phyloP scores from a whole-genome alignment of 1,139 yeast species.

The Blastobotrys raffinosifermentans region DNA sequence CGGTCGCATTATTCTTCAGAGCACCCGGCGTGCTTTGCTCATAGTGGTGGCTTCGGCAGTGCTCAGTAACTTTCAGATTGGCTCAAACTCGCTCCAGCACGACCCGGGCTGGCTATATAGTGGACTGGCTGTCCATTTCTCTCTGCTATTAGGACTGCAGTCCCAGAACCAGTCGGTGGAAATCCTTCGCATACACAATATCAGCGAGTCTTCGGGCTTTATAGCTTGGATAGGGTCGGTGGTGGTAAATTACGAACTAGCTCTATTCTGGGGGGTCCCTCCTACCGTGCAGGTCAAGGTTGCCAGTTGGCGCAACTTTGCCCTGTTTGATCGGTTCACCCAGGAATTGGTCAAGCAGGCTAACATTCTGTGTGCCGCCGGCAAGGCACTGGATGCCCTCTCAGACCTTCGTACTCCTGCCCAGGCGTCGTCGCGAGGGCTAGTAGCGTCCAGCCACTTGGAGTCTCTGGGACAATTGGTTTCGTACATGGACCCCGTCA shows the following conservation, averaged over 20 bases:
- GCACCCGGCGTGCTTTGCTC: neutral
- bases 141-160: slow-evolving; percentile 1
- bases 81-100: neutral
- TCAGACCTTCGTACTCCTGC: slow-evolving; percentile 1
- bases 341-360: slow-evolving; percentile 1
- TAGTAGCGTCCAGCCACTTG: neutral
- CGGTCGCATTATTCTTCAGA: neutral
- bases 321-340: neutral
- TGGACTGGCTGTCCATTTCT: neutral
- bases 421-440: neutral
- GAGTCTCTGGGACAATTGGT: neutral
- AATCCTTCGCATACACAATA: neutral
- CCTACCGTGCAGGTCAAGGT: slow-evolving; percentile 1
- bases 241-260: slow-evolving; percentile 1
- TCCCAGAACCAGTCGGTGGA: neutral
- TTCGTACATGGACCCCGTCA: slow-evolving; percentile 1
- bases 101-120: slow-evolving; percentile 1
- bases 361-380: neutral
- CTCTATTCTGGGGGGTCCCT: slow-evolving; percentile 3
- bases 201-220: neutral
- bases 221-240: neutral
- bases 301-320: neutral
- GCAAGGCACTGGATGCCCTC: neutral
- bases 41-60: neutral
- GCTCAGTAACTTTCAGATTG: neutral